Evolutionary conservation across 2,329 filamentous ascomycete genomes (phyloP), one percentile per base, ranked within the genome.

Genomic region (Venturiaceae sp.): DNA sequence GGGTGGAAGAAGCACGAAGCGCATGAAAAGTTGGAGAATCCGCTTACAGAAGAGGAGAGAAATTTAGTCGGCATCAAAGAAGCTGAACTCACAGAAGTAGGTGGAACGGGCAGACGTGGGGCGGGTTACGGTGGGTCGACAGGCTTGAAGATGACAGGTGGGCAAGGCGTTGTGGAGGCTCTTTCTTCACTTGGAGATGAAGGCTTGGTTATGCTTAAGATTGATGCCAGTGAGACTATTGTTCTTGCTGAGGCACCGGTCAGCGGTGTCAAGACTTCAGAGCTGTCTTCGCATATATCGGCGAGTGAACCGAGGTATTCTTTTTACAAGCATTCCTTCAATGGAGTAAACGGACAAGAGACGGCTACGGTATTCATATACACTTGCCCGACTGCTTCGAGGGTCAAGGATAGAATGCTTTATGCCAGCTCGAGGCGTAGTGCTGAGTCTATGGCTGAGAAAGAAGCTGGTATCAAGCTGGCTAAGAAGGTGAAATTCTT

Each of bases 341-440:
- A 32, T 41, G 52, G 52, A 16, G 52, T 26, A n/a, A 28, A 36
- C 16, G 46, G 34, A 9, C 57, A 21, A 9, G 28, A 19, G 33
- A n/a, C 50, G 7, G 79, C 80, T 44, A 73, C 68, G 3, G 77
- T 92, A 5, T 94, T 94, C 75, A 84, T 94, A 68, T 92, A 91
- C 74, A 92, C 88, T 5, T 91, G 88, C 70, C 90, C 90, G 0
- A 75, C 81, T 0, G 81, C 77, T 30, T 83, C 80, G 56, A 88
- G 85, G 73, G 88, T 94, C 75, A 92, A 90, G 75, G 86, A 88
- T 73, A 80, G 88, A 63, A 95, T 95, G 90, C 73, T 94, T 67
- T 94, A 94, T 69, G 88, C 89, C 26, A 82, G 80, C 57, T 80
- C 78, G 60, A 77, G 82, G 64, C 74, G 74, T 30, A 75, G 76